These are phyloP conservation scores for Castanopsis chinensis DNA, from an alignment of 306 rosid genomes.

Conservation along the genomic window DNA sequence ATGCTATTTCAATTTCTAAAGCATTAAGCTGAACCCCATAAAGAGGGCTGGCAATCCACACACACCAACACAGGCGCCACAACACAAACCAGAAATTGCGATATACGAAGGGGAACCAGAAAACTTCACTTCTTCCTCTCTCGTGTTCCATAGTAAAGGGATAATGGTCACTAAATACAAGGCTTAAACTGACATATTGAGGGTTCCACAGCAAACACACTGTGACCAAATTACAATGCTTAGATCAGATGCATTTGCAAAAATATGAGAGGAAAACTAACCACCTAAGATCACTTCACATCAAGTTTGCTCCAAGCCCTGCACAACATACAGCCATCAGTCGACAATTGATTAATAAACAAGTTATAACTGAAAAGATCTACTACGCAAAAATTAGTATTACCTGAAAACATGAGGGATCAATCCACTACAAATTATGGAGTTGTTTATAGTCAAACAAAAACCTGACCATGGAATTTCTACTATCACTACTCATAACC, in stretches of 20 bases:
- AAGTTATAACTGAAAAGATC: conserved; percentile 19
- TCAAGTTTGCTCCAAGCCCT: conserved; percentile 26
- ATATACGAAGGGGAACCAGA: conserved; percentile 4
- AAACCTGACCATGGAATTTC: conserved; percentile 8
- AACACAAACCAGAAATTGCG: neutral
- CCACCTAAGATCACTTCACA: conserved; percentile 29
- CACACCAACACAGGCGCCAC: too few species aligned
- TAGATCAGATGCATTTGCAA: conserved; percentile 38
- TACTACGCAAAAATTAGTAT: conserved; percentile 11
- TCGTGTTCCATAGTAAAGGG: conserved; percentile 21
- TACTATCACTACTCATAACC: conserved; percentile 26
- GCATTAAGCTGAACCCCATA: too few species aligned
- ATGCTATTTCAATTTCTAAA: too few species aligned
- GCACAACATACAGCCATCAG: conserved; percentile 29
- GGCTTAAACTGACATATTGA: conserved; percentile 22
- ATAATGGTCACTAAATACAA: conserved; percentile 34
- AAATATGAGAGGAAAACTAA: conserved; percentile 29
- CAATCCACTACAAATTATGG: conserved; percentile 22
- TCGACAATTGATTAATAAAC: conserved; percentile 6
- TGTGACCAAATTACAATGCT: conserved; percentile 47
- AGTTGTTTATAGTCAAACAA: conserved; percentile 29
- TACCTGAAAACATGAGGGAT: conserved; percentile 38
- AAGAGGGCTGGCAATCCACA: neutral
- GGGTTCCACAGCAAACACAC: conserved; percentile 40
- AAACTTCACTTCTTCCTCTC: conserved; percentile 27